Evolutionary conservation across 2,329 filamentous ascomycete genomes (phyloP), one percentile per base, ranked within the genome.

Genomic region (Neofusicoccum sp.): DNA sequence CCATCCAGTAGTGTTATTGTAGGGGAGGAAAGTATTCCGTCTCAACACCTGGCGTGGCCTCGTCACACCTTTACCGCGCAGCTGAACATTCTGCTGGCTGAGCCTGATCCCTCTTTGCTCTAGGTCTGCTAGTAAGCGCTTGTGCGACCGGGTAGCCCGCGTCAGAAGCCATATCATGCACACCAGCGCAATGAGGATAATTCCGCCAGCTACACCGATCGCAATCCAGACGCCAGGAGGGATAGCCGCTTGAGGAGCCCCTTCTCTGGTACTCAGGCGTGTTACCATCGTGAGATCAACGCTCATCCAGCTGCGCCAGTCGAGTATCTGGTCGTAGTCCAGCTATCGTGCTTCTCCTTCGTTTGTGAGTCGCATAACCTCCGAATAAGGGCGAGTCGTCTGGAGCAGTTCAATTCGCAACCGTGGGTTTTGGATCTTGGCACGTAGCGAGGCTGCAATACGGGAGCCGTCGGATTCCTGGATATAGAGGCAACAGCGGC

Each of bases 1-100:
- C 77, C 77, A 80, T 38, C 74, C 76, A 12, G 70, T 70, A 44
- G 69, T 70, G 2, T 68, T 64, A 45, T 73, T 71, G 67, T 73
- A 75, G 1, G 72, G 70, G 3, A 73, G 63, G 11, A 72, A 63
- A 2, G 67, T 69, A 45, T 69, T 72, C 36, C 71, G 69, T 61
- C 69, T 67, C 6, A 73, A 63, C 0, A 72, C 69, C 40, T 68
- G 62, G 58, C 70, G 72, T n/a, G 71, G 72, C 54, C 65, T 70
- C 9, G 57, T 53, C 66, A 67, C 40, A 45, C 62, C 11, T 65
- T 65, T 28, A 49, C 20, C 26, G 63, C 65, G 31, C 65, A 56
- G 3, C 20, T 61, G 40, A 8, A 51, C 58, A 31, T 44, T 11
- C 67, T 14, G 67, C 63, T 69, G 66, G 34, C 65, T 65, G 28